phyloP scores from a whole-genome alignment of 2,329 filamentous ascomycete species.

The Apiospora arundinis region DNA sequence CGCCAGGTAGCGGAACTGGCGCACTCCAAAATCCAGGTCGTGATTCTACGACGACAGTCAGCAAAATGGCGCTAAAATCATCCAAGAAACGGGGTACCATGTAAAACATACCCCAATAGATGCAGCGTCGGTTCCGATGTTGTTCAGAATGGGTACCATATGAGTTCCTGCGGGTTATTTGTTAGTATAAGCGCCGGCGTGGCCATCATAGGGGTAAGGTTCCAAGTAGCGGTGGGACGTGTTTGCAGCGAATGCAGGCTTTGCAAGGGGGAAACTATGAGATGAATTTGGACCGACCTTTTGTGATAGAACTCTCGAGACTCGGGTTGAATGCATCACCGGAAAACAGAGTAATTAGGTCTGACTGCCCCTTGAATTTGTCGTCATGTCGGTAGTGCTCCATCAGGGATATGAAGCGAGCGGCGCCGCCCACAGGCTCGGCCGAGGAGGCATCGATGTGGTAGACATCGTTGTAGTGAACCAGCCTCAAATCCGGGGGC shows the following conservation, averaged over 20 bases:
- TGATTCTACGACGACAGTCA: constrained; percentile 70
- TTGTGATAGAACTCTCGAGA: constrained; percentile 86
- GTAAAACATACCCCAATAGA: constrained; percentile 74
- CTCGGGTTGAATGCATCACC: constrained; percentile 94
- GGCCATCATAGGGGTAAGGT: neutral
- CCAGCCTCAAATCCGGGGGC: constrained; percentile 75
- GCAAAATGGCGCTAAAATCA: neutral
- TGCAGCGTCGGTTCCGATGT: constrained; percentile 78
- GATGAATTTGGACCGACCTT: constrained; percentile 59
- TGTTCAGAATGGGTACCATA: constrained; percentile 87
- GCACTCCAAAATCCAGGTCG: constrained; percentile 89
- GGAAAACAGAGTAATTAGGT: constrained; percentile 81
- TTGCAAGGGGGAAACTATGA: neutral
- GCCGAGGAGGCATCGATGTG: constrained; percentile 78
- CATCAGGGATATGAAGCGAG: constrained; percentile 80
- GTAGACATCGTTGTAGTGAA: constrained; percentile 96
- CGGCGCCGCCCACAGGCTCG: constrained; percentile 82
- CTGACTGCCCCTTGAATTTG: constrained; percentile 67
- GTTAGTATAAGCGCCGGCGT: neutral
- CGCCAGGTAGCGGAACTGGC: constrained; percentile 76
- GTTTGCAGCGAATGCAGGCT: neutral
- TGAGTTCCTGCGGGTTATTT: constrained; percentile 64
- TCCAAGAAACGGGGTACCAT: neutral
- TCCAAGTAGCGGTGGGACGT: neutral
- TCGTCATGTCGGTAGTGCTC: constrained; percentile 74